phyloP scores from a whole-genome alignment of 2,329 filamentous ascomycete genomes.

The Aureobasidium subglaciale region DNA sequence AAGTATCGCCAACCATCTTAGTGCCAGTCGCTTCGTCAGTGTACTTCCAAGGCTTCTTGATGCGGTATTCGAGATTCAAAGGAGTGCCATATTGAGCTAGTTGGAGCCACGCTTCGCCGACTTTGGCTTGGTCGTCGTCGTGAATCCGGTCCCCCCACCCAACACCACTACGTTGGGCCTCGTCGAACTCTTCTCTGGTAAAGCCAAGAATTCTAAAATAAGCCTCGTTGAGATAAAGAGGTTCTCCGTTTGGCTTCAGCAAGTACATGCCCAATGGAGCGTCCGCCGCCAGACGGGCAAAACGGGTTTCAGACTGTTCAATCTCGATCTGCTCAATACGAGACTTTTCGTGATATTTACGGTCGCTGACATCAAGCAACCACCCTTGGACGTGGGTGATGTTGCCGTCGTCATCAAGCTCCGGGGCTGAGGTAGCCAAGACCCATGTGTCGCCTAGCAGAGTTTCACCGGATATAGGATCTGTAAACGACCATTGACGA shows the following conservation, averaged over 20 bases:
- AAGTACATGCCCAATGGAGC: conserved; percentile 35
- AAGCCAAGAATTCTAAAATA: conserved; percentile 32
- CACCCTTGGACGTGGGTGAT: conserved; percentile 27
- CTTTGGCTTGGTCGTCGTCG: conserved; percentile 30
- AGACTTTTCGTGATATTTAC: conserved; percentile 27
- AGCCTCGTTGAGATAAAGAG: conserved; percentile 34
- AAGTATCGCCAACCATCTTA: conserved; percentile 24
- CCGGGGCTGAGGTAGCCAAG: conserved; percentile 27
- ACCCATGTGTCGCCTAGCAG: conserved; percentile 27
- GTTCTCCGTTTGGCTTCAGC: conserved; percentile 27
- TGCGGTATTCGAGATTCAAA: conserved; percentile 31
- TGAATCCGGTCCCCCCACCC: conserved; percentile 20
- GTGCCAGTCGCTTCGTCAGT: conserved; percentile 23
- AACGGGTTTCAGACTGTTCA: conserved; percentile 31
- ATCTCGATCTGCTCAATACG: conserved; percentile 28
- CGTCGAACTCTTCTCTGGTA: conserved; percentile 20
- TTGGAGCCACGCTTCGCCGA: conserved; percentile 27
- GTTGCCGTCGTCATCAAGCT: conserved; percentile 26
- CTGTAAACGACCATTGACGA: conserved; percentile 28
- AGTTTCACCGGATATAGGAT: conserved; percentile 23
- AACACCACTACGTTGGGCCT: conserved; percentile 21
- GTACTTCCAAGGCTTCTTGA: conserved; percentile 31
- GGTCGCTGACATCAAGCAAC: conserved; percentile 29
- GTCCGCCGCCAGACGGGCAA: conserved; percentile 33
- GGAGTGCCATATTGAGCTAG: conserved; percentile 27